phyloP scores from a whole-genome alignment of 2,329 filamentous ascomycete genomes.

The Furcasterigmium sp. region DNA sequence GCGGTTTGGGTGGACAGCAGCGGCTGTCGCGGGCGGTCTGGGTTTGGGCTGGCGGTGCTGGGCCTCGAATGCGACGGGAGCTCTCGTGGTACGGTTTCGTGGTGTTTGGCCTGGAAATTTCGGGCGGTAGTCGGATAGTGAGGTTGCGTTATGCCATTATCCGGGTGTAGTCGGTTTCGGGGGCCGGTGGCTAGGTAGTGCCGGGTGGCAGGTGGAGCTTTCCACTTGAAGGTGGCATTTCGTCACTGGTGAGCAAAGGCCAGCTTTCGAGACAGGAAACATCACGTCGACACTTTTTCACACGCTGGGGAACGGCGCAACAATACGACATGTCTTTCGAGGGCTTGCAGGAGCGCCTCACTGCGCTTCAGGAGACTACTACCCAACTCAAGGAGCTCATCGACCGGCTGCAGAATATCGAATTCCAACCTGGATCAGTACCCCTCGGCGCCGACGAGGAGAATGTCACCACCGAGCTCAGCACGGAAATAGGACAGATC shows the following conservation, averaged over 20 bases:
- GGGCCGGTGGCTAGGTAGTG: not conserved
- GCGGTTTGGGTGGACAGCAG: slow-evolving; percentile 2
- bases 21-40: not conserved
- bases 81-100: no score
- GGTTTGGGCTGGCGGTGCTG: not conserved
- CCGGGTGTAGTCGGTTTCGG: not conserved
- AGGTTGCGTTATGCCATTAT: slow-evolving; percentile 1
- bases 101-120: no score
- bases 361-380: slow-evolving; percentile 56
- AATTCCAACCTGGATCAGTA: slow-evolving; percentile 53
- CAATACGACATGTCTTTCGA: slow-evolving; percentile 46
- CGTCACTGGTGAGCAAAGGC: slow-evolving; percentile 15
- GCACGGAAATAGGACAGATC: slow-evolving; percentile 72
- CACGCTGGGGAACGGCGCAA: not conserved
- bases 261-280: slow-evolving; percentile 11
- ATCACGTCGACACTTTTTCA: not conserved
- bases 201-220: not conserved
- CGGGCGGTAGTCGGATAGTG: no score
- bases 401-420: slow-evolving; percentile 50
- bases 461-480: slow-evolving; percentile 63
- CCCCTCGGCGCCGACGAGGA: slow-evolving; percentile 44
- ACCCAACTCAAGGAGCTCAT: slow-evolving; percentile 54
- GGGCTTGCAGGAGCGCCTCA: slow-evolving; percentile 56
- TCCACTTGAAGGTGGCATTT: no score
- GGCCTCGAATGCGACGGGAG: not conserved